Base-by-base conservation (phyloP, 1,139 yeast species). In the Candida sanyaensis region DNA sequence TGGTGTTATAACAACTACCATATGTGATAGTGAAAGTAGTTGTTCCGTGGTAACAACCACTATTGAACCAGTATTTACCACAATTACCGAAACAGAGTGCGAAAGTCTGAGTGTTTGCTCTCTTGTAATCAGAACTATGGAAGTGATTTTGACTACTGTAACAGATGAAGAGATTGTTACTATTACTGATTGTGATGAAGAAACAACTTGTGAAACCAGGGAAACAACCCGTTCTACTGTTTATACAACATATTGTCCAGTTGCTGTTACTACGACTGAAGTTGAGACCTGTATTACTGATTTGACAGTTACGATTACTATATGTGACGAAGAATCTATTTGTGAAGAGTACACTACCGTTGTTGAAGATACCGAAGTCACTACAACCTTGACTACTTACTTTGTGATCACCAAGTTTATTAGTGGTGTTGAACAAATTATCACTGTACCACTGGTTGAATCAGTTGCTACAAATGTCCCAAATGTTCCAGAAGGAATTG, bases 211-310 rank as follows among this genome's bases (percentile, higher is more conserved):
- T 46, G 30, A 28, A 12, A 46, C 43, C n/a, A 11, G 12, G 10
- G 38, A 46, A 23, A 48, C 44, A 4, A 30, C 46, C 12, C 33
- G 23, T 29, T 45, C 36, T 9, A 51, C 55, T 12, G 31, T 45
- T 13, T 47, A 51, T 34, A 42, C 47, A 31, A 52, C 55, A n/a
- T 49, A 51, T 36, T 52, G 55, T 43, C 55, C 54, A 26, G 44
- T 37, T 24, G 28, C 49, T 39, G 50, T 21, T 13, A 37, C 50
- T 23, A 44, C 48, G 12, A 39, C 48, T 24, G 46, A 37, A 26
- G 41, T 41, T 37, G 47, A 11, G 23, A 46, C 52, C 28, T 23
- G 41, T 33, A 42, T 44, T 21, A 43, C 51, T 13, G 46, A 43
- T 40, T 27, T 50, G 13, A 51, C 55, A 8, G 9, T 42, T 17